Percentiles rank a stretch among this genome's conserved stretches.
phyloP scores from a whole-genome alignment of 495 filamentous ascomycete genomes.

The Penicillium psychrofluorescens region DNA sequence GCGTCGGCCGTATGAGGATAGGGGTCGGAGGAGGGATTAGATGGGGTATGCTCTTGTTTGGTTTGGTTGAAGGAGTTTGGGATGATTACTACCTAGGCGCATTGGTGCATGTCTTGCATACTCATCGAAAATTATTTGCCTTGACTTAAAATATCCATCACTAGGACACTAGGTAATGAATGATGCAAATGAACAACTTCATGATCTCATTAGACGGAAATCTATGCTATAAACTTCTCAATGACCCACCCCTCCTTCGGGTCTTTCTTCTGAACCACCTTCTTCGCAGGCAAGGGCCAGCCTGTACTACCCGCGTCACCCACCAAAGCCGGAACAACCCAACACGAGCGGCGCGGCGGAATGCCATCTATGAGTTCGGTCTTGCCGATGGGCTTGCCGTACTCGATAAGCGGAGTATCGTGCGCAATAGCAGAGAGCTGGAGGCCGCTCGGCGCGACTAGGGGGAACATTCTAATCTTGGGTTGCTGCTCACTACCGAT shows the following conservation, averaged over 20 bases:
- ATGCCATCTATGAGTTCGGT: slow-evolving; percentile 52
- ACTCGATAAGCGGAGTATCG: slow-evolving; percentile 76
- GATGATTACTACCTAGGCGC: too few species aligned
- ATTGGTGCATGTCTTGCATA: too few species aligned
- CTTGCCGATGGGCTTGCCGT: slow-evolving; percentile 85
- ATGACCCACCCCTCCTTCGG: slow-evolving; percentile 69
- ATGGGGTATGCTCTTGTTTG: neutral
- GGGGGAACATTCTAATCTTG: slow-evolving; percentile 81
- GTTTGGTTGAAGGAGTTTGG: neutral
- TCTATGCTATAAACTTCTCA: slow-evolving; percentile 47
- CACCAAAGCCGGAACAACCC: slow-evolving; percentile 68
- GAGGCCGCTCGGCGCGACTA: slow-evolving; percentile 66
- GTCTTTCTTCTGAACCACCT: slow-evolving; percentile 72
- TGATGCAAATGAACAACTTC: too few species aligned
- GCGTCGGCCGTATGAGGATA: slow-evolving; percentile 7
- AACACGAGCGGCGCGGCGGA: slow-evolving; percentile 59
- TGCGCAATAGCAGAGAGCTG: slow-evolving; percentile 77
- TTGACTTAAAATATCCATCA: too few species aligned
- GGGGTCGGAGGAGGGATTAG: slow-evolving; percentile 25
- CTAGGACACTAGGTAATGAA: too few species aligned
- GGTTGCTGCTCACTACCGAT: slow-evolving; percentile 43
- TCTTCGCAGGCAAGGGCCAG: slow-evolving; percentile 79
- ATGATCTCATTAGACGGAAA: too few species aligned
- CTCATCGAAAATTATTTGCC: too few species aligned
- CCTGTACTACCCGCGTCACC: slow-evolving; percentile 62